These are phyloP conservation scores for Corinectria fuckeliana DNA, from an alignment of 2,329 filamentous ascomycete species.

Conservation along the genomic window DNA sequence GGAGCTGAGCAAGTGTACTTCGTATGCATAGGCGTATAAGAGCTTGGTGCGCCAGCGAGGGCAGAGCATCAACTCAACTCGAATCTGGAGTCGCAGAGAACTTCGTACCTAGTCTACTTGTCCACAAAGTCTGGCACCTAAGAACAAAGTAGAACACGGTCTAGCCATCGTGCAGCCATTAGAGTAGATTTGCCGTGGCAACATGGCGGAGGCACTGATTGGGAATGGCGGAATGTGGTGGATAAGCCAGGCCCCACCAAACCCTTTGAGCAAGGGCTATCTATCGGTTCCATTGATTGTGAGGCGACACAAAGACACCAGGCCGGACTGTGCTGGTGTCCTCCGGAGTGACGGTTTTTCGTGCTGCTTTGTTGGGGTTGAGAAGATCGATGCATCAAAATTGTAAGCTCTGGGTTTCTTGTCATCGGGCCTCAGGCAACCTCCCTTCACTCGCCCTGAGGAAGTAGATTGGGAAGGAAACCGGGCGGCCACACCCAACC, in stretches of 20 bases:
- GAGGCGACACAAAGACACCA: not conserved
- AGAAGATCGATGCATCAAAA: not conserved
- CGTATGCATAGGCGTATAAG: no score
- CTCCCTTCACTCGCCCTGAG: not conserved
- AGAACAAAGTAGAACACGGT: not conserved
- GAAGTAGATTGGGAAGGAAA: not conserved
- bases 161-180: slow-evolving; percentile 26
- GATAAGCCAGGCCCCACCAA: slow-evolving; percentile 4
- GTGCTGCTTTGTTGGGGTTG: slow-evolving; percentile 7
- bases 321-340: not conserved
- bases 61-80: no score
- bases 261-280: slow-evolving; percentile 5
- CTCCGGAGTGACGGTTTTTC: slow-evolving; percentile 1
- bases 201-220: slow-evolving; percentile 36
- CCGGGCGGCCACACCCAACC: no score
- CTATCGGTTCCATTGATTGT: not conserved
- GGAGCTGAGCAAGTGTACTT: not conserved
- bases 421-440: slow-evolving; percentile 17
- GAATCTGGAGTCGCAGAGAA: no score
- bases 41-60: no score
- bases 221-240: slow-evolving; percentile 31
- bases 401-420: not conserved
- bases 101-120: not conserved
- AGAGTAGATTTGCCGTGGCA: slow-evolving; percentile 37
- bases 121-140: not conserved